Percentiles rank a stretch among this genome's conserved stretches.
These are phyloP conservation scores for Populus hybrid DNA, from an alignment of 441 rosid species.

Conservation along the genomic window DNA sequence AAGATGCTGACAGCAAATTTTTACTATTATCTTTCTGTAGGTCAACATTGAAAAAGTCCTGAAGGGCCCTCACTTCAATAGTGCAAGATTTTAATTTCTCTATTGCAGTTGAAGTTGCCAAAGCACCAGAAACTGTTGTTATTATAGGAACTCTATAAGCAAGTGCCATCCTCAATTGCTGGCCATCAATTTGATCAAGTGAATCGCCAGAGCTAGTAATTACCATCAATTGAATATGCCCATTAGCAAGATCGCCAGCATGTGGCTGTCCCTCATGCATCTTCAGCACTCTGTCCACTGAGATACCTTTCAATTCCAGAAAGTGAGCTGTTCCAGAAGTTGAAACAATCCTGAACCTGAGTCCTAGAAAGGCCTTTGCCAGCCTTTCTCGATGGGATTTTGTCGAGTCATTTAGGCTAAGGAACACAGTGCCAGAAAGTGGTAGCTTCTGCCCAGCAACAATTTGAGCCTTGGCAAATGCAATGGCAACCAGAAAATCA, in stretches of 20 bases:
- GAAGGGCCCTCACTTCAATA: constrained; percentile 75
- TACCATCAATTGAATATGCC: constrained; percentile 83
- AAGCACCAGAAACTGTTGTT: constrained; percentile 87
- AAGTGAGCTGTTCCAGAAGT: constrained; percentile 95
- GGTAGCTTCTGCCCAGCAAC: constrained; percentile 95
- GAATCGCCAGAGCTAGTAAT: constrained; percentile 89
- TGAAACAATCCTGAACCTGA: constrained; percentile 68
- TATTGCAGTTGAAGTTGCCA: constrained; percentile 88
- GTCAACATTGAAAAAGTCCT: constrained; percentile 65
- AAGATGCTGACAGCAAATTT: constrained; percentile 42
- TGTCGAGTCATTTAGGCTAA: constrained; percentile 88
- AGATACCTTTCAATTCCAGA: constrained; percentile 69
- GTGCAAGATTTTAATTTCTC: constrained; percentile 64
- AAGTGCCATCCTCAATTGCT: constrained; percentile 83
- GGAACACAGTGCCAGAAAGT: constrained; percentile 78
- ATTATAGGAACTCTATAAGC: constrained; percentile 85
- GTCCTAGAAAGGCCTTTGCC: constrained; percentile 65
- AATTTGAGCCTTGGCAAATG: constrained; percentile 91
- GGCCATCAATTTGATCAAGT: constrained; percentile 84
- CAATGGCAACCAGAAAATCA: constrained; percentile 56
- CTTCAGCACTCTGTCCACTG: constrained; percentile 78
- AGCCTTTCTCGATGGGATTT: constrained; percentile 76
- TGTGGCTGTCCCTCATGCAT: constrained; percentile 94
- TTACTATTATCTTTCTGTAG: constrained; percentile 20
- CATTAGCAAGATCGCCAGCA: constrained; percentile 93